Evolutionary conservation across 768 basidiomycete genomes (phyloP).

Genomic region (Tylopilus balloui): DNA sequence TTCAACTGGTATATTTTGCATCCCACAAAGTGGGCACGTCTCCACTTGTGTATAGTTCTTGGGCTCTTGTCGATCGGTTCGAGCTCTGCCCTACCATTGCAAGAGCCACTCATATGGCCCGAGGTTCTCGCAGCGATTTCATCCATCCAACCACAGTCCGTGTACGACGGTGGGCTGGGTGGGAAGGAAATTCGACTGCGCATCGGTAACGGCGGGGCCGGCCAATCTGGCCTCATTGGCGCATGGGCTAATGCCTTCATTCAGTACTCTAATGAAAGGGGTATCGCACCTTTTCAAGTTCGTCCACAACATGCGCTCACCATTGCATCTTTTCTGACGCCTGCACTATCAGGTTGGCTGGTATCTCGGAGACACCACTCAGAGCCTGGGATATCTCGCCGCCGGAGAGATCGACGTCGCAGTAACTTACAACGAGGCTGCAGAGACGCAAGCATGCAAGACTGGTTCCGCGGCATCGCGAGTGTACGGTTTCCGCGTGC

Average conservation of each 20-base stretch:
- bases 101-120: conserved; percentile 2
- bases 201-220: conserved; percentile 49
- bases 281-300: conserved; percentile 28
- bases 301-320: conserved; percentile 28
- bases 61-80: neutral
- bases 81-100: neutral
- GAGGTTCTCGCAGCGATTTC: neutral
- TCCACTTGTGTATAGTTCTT: neutral
- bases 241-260: conserved; percentile 48
- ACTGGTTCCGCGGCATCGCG: conserved; percentile 31
- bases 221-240: conserved; percentile 46
- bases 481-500: conserved; percentile 44
- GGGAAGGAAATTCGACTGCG: conserved; percentile 37
- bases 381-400: conserved; percentile 41
- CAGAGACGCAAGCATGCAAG: conserved; percentile 38
- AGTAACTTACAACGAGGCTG: conserved; percentile 50
- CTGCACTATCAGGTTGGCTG: conserved; percentile 42
- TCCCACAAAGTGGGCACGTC: conserved; percentile 2
- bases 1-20: neutral
- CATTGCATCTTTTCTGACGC: neutral
- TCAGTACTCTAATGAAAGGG: conserved; percentile 15
- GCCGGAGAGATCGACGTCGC: conserved; percentile 45
- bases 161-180: conserved; percentile 41
- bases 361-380: conserved; percentile 54
- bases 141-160: conserved; percentile 17